Evolutionary conservation across 805 yeast species (phyloP), one percentile per base, ranked within the genome.

Genomic region (Diddensiella transvaalensis): DNA sequence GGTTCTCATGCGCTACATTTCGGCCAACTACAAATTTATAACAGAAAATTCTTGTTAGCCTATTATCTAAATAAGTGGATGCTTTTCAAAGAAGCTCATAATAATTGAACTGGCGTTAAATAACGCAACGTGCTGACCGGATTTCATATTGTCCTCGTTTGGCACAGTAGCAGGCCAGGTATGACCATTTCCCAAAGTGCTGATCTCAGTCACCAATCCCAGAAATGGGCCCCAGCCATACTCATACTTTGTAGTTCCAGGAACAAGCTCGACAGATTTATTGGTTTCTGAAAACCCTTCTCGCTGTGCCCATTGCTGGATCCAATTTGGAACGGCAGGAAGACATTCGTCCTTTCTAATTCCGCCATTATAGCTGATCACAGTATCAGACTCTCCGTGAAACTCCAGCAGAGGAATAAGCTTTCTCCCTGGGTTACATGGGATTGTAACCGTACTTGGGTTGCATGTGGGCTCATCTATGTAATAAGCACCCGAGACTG

Each of bases 31-130:
- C n/a, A n/a, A n/a, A n/a, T n/a, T n/a, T n/a, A n/a, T n/a, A n/a
- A n/a, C n/a, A n/a, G n/a, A n/a, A n/a, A 26, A 26, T 13, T 26
- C 8, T 26, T 13, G 13, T 26, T 26, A 13, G 13, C 8, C 13
- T 26, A 26, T 26, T 26, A 26, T 26, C 13, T 26, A 8, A 26
- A 26, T 26, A 26, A 26, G 32, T 26, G 22, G 5, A 22, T 38
- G 22, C n/a, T 38, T n/a, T 18, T 19, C 22, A 24, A 38, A 38
- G 19, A 38, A 38, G n/a, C 19, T 24, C 42, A 38, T 38, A 38
- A 38, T 38, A 15, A 38, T 38, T 13, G 42, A 38, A 10, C 23
- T 38, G 42, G 42, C 42, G 19, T 38, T 38, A 24, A 38, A 38
- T 18, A 38, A 18, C 13, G 42, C 42, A 17, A 22, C 23, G 19